phyloP scores from a whole-genome alignment of 345 rosid genomes.

The Gossypium australe region DNA sequence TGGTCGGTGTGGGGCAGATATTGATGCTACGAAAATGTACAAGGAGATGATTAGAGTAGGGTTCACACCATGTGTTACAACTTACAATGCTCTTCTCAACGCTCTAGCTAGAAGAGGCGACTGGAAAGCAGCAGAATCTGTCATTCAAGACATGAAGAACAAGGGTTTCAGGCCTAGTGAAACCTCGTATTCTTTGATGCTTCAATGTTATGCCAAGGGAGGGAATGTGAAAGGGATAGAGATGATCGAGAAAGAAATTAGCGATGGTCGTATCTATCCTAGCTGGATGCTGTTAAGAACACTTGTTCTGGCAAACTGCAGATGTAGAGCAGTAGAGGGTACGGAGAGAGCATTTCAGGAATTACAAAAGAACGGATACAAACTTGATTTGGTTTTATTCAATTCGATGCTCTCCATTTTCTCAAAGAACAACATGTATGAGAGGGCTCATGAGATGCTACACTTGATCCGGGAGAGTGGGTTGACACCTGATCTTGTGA shows the following conservation, averaged over 20 bases:
- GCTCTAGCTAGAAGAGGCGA: slow-evolving; percentile 80
- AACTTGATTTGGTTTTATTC: slow-evolving; percentile 74
- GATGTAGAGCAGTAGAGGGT: slow-evolving; percentile 58
- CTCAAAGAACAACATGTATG: slow-evolving; percentile 62
- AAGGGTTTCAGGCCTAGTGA: slow-evolving; percentile 77
- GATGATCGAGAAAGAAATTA: slow-evolving; percentile 58
- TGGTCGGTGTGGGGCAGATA: slow-evolving; percentile 72
- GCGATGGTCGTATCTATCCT: slow-evolving; percentile 61
- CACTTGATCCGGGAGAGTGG: slow-evolving; percentile 47
- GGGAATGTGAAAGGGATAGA: slow-evolving; percentile 60
- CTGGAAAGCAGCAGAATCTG: slow-evolving; percentile 71
- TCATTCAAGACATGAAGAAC: slow-evolving; percentile 60
- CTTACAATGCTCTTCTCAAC: slow-evolving; percentile 83
- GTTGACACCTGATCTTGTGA: slow-evolving; percentile 71
- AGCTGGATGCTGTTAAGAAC: slow-evolving; percentile 94
- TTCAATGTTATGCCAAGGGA: slow-evolving; percentile 79
- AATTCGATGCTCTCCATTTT: slow-evolving; percentile 73
- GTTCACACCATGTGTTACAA: slow-evolving; percentile 64
- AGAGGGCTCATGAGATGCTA: slow-evolving; percentile 51
- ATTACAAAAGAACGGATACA: slow-evolving; percentile 57
- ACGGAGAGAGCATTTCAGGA: slow-evolving; percentile 64
- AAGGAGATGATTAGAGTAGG: slow-evolving; percentile 77
- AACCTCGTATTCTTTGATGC: slow-evolving; percentile 67
- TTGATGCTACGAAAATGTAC: slow-evolving; percentile 61
- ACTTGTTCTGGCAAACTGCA: slow-evolving; percentile 61